Evolutionary conservation across 2,329 filamentous ascomycete genomes (phyloP).

Genomic region (Xylariaceae sp.): DNA sequence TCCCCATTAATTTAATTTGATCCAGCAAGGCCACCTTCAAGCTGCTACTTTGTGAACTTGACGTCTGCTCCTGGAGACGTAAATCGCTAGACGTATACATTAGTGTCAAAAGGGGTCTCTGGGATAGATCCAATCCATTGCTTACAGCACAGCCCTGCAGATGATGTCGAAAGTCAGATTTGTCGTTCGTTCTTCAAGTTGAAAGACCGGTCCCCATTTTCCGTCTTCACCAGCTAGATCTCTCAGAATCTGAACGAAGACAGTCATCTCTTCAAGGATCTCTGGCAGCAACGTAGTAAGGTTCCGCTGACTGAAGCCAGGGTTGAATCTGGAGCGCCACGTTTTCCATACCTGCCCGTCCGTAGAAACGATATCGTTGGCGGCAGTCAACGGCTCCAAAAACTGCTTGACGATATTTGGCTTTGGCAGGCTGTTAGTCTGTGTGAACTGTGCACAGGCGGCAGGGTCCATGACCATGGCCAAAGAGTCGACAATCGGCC

Average conservation of each 20-base stretch:
- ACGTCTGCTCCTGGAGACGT: conserved; percentile 19
- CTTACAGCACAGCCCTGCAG: conserved; percentile 30
- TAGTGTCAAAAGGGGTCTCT: background rate
- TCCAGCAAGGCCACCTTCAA: conserved; percentile 20
- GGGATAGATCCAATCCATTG: too few species aligned
- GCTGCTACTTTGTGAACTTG: conserved; percentile 13
- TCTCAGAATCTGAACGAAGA: conserved; percentile 29
- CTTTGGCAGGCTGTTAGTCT: conserved; percentile 20
- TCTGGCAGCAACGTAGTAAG: conserved; percentile 30
- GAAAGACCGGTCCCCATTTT: conserved; percentile 28
- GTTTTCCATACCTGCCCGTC: conserved; percentile 30
- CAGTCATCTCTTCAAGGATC: conserved; percentile 32
- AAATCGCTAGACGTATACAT: conserved; percentile 16
- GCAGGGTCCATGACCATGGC: conserved; percentile 18
- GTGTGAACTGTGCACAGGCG: conserved; percentile 19
- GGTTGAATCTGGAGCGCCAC: conserved; percentile 30
- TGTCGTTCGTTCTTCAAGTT: conserved; percentile 30
- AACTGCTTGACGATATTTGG: conserved; percentile 5
- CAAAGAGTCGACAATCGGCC: conserved; percentile 18
- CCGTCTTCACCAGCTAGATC: conserved; percentile 22
- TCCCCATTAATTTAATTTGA: conserved; percentile 17
- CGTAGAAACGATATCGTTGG: conserved; percentile 27
- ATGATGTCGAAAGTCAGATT: conserved; percentile 39
- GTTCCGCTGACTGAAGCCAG: conserved; percentile 34
- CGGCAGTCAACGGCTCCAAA: conserved; percentile 26